Evolutionary conservation across 148 eudicot species (phyloP).

Genomic region (Fallopia convolvulus): DNA sequence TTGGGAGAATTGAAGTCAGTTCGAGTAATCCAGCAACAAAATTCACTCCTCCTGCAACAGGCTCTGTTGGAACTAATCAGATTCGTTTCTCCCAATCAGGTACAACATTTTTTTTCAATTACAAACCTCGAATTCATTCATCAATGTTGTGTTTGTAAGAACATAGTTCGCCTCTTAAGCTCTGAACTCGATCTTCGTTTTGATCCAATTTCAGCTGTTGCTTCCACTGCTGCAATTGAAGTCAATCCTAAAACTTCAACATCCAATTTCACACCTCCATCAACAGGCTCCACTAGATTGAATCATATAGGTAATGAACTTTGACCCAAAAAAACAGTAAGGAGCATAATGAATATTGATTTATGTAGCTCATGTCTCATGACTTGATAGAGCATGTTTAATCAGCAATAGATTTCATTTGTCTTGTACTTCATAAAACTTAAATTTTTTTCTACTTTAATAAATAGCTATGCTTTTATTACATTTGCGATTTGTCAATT

Average conservation of each 20-base stretch:
- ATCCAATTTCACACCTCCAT: neutral
- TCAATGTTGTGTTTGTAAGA: neutral
- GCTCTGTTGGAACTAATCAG: neutral
- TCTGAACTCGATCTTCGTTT: neutral
- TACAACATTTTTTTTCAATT: neutral
- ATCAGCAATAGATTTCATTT: too few species aligned
- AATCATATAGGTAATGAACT: too few species aligned
- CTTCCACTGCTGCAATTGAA: neutral
- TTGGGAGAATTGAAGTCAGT: neutral
- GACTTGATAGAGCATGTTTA: too few species aligned
- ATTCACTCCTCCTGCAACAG: neutral
- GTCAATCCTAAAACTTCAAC: neutral
- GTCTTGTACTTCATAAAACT: too few species aligned
- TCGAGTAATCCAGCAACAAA: neutral
- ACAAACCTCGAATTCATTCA: neutral
- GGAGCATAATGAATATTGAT: too few species aligned
- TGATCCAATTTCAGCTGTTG: neutral
- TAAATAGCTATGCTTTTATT: too few species aligned
- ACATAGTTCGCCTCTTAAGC: neutral
- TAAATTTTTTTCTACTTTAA: too few species aligned
- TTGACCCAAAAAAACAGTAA: too few species aligned
- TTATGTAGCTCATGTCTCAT: too few species aligned
- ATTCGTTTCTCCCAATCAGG: slow-evolving; percentile 9
- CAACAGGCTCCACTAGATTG: neutral
- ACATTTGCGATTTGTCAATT: too few species aligned